Evolutionary conservation across 805 yeast genomes (phyloP).

Genomic region (Saccharomyces eubayanus): DNA sequence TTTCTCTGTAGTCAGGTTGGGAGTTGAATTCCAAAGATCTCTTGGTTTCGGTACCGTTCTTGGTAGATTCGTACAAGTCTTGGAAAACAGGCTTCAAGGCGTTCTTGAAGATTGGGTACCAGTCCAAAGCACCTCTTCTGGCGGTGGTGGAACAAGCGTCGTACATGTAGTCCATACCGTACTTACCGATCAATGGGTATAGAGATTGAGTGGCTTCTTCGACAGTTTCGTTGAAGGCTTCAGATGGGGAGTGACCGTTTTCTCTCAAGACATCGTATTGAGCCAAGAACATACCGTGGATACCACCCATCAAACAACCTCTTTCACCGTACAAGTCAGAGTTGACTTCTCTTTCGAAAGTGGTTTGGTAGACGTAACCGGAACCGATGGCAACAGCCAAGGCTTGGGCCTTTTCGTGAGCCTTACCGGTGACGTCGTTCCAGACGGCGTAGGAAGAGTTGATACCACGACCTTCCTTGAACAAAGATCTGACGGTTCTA

Average conservation of each 20-base stretch:
- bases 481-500: slow-evolving; percentile 97
- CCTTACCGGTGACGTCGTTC: slow-evolving; percentile 98
- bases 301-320: slow-evolving; percentile 99
- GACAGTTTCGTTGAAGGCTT: slow-evolving; percentile 99
- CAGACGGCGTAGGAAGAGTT: slow-evolving; percentile 99
- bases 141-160: slow-evolving; percentile 99
- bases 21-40: slow-evolving; percentile 98
- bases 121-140: slow-evolving; percentile 99
- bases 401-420: slow-evolving; percentile 98
- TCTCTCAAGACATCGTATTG: slow-evolving; percentile 99
- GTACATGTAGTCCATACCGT: slow-evolving; percentile 99
- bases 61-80: slow-evolving; percentile 89
- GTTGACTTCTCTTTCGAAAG: slow-evolving; percentile 98
- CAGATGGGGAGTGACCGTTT: slow-evolving; percentile 99
- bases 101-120: slow-evolving; percentile 98
- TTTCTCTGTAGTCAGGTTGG: slow-evolving; percentile 94
- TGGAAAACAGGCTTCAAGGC: slow-evolving; percentile 98
- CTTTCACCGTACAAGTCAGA: slow-evolving; percentile 99
- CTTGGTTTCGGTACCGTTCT: slow-evolving; percentile 94
- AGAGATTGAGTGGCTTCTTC: slow-evolving; percentile 99
- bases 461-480: slow-evolving; percentile 99
- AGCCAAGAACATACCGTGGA: slow-evolving; percentile 99
- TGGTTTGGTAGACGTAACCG: slow-evolving; percentile 99
- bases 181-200: slow-evolving; percentile 97
- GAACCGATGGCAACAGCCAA: slow-evolving; percentile 98